Percentiles rank a stretch among this genome's conserved stretches.
Conservation (phyloP, 2,329 filamentous ascomycete genomes). For the Arthrobotrys pseudoclavata region DNA sequence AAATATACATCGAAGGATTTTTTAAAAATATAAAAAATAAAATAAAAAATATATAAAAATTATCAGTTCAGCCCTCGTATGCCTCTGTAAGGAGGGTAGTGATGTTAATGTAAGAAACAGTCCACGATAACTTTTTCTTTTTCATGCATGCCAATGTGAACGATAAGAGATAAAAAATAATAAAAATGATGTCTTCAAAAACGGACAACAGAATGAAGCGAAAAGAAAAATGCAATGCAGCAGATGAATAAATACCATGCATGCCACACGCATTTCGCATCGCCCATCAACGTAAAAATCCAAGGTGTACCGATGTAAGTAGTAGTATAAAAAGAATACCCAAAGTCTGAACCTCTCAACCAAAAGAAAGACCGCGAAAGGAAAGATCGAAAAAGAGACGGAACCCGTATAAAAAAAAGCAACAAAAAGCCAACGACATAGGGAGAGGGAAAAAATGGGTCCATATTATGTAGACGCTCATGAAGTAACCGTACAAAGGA, state of each 20-base stretch:
- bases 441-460: background rate
- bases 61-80: constrained; percentile 7
- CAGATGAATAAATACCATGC: background rate
- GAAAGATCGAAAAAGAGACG: background rate
- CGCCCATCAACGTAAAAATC: background rate
- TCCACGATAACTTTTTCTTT: background rate
- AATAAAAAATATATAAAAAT: constrained; percentile 11
- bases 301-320: no score
- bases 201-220: background rate
- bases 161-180: background rate
- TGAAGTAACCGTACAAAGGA: constrained; percentile 17
- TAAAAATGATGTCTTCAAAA: background rate
- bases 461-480: constrained; percentile 13
- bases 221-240: constrained; percentile 6
- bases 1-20: constrained; percentile 25
- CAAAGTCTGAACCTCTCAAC: no score
- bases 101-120: background rate
- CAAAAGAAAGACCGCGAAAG: background rate
- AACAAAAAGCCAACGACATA: constrained; percentile 15
- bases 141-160: constrained; percentile 18
- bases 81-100: background rate
- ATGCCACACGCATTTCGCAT: background rate
- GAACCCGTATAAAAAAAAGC: background rate
- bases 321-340: background rate
- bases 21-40: constrained; percentile 6